These are phyloP conservation scores for Trichoderma brevicompactum DNA, from an alignment of 2,329 filamentous ascomycete species.

Conservation along the genomic window DNA sequence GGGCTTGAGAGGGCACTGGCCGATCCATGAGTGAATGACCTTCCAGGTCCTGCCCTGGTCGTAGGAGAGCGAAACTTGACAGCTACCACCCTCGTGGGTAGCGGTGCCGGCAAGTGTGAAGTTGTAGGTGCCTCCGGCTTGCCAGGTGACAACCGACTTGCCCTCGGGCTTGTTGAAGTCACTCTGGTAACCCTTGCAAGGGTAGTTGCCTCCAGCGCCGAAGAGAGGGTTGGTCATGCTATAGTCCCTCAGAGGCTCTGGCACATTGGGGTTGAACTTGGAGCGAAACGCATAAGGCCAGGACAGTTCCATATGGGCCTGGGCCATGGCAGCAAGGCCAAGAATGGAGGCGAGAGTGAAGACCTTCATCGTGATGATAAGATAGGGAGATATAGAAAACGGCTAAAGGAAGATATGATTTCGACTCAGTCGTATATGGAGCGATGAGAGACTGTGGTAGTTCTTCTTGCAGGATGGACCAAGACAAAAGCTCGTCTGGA, in stretches of 20 bases:
- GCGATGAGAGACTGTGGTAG: not conserved
- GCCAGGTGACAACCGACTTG: slow-evolving; percentile 61
- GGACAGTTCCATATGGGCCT: slow-evolving; percentile 57
- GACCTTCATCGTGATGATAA: slow-evolving; percentile 23
- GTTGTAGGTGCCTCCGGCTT: slow-evolving; percentile 63
- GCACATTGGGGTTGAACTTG: slow-evolving; percentile 56
- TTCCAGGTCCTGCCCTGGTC: slow-evolving; percentile 71
- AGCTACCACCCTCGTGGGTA: slow-evolving; percentile 71
- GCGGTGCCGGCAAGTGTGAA: slow-evolving; percentile 67
- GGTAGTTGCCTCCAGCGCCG: slow-evolving; percentile 66
- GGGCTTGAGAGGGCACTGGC: slow-evolving; percentile 55
- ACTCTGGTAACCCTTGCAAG: slow-evolving; percentile 68
- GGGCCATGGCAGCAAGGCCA: slow-evolving; percentile 22
- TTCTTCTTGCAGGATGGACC: not conserved
- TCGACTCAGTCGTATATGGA: not conserved
- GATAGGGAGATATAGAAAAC: not conserved
- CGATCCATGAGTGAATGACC: slow-evolving; percentile 64
- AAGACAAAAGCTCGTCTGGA: not conserved
- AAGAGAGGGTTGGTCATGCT: slow-evolving; percentile 69
- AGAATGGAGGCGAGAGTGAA: slow-evolving; percentile 24
- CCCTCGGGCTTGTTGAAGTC: slow-evolving; percentile 54
- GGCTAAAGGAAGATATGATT: not conserved
- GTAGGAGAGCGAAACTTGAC: slow-evolving; percentile 75
- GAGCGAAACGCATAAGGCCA: slow-evolving; percentile 55
- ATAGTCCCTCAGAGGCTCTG: slow-evolving; percentile 62